These are phyloP conservation scores for Pseudogymnoascus sp. DNA, from an alignment of 2,329 filamentous ascomycete species.

Conservation along the genomic window DNA sequence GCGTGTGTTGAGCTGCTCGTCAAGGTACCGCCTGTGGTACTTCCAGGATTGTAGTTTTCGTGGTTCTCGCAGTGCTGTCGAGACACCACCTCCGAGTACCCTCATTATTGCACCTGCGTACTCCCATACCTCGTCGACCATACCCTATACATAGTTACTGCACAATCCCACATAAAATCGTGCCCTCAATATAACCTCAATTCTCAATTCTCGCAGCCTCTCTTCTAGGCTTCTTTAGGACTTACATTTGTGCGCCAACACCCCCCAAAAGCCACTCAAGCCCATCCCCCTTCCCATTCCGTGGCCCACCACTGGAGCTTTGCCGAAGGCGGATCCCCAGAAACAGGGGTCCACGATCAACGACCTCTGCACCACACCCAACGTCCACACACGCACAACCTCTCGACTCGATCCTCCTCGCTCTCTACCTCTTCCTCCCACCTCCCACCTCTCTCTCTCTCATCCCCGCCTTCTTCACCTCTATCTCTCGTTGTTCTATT, in stretches of 20 bases:
- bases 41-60: background rate
- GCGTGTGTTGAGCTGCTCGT: background rate
- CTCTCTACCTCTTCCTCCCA: background rate
- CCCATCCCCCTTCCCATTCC: background rate
- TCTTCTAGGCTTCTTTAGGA: background rate
- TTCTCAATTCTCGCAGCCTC: background rate
- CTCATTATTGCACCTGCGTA: background rate
- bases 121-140: background rate
- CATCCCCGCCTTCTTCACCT: background rate
- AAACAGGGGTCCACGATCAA: conserved; percentile 6
- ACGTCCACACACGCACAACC: conserved; percentile 4
- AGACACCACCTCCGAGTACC: background rate
- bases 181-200: background rate
- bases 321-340: conserved; percentile 5
- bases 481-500: background rate
- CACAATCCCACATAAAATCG: background rate
- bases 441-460: background rate
- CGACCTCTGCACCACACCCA: conserved; percentile 5
- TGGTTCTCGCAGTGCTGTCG: background rate
- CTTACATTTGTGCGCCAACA: background rate
- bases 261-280: background rate
- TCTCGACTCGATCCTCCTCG: background rate
- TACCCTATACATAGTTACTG: background rate
- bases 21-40: background rate
- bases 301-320: conserved; percentile 1